Base-by-base conservation (phyloP, 805 yeast genomes). In the Cyberlindnera americana region DNA sequence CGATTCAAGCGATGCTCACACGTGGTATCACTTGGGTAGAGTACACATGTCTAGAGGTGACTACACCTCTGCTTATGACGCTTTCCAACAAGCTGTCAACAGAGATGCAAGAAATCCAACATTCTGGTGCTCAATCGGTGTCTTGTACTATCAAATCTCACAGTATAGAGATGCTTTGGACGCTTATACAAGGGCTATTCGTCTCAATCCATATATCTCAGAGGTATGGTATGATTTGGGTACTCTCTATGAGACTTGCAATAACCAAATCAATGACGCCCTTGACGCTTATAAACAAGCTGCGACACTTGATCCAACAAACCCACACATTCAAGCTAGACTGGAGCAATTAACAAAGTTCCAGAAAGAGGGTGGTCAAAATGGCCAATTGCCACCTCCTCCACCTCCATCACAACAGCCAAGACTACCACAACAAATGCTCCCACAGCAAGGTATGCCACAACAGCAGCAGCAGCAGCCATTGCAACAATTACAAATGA, bases 151-250 rank as follows among this genome's bases (percentile, higher is more conserved):
- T 64, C 97, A 93, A 65, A 91, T 93, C 44, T 80, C 93, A 41
- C 99, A 93, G 67, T 93, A 87, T 66, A 75, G 96, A 41, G 99
- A 93, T 61, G 99, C 99, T 2, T 70, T 93, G 48, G 98, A 93
- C 61, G 99, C 99, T 13, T 93, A 93, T 66, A 90, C 98, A 7
- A 73, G 98, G 40, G 99, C 99, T 10, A 93, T 93, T 45, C 75
- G 97, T 53, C 75, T 93, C 55, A 93, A 93, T 54, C 99, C 99
- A 13, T 90, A 90, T 68, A 84, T 93, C 50, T 80, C 93, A 44
- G 99, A 93, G 64, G 99, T 93, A 19, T 93, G 99, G 99, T 93
- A 93, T 65, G 99, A 93, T 65, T 74, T 93, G 58, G 99, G 99
- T 43, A 93, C 98, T 6, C 69, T 93, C 29, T 93, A 93, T 62